These are phyloP conservation scores for Xerocomellus chrysenteron DNA, from an alignment of 768 basidiomycete genomes.

Conservation along the genomic window DNA sequence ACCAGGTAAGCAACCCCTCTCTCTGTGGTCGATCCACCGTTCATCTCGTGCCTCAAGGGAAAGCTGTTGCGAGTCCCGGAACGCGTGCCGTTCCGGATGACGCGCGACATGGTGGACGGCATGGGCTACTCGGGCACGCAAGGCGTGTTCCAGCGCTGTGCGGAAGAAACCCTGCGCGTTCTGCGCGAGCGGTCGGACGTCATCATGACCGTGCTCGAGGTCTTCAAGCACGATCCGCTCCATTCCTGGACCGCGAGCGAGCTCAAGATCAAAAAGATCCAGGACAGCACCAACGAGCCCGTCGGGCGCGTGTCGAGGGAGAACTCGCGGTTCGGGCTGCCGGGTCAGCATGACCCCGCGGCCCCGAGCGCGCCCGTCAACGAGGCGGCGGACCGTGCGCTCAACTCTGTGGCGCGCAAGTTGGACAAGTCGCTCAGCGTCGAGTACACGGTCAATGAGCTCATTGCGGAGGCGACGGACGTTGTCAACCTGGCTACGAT, in stretches of 20 bases:
- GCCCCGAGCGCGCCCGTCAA: constrained; percentile 58
- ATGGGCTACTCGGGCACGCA: constrained; percentile 88
- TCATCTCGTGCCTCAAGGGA: constrained; percentile 52
- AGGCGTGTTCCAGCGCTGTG: constrained; percentile 93
- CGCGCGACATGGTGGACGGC: constrained; percentile 90
- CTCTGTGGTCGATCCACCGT: not conserved
- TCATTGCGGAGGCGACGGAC: constrained; percentile 88
- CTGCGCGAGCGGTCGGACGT: constrained; percentile 81
- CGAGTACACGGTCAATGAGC: constrained; percentile 90
- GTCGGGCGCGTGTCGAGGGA: constrained; percentile 23
- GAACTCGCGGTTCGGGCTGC: constrained; percentile 40
- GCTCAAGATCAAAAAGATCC: constrained; percentile 65
- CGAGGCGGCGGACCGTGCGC: constrained; percentile 88
- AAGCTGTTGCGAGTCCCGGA: constrained; percentile 78
- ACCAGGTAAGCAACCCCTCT: constrained; percentile 55
- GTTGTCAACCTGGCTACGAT: constrained; percentile 73
- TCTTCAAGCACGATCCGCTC: constrained; percentile 95
- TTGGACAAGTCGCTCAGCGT: constrained; percentile 84
- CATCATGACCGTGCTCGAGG: constrained; percentile 93
- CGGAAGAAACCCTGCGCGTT: constrained; percentile 92
- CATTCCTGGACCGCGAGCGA: constrained; percentile 89
- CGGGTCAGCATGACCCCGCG: constrained; percentile 46
- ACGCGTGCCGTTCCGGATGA: constrained; percentile 92
- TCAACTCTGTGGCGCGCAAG: constrained; percentile 78
- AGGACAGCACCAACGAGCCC: constrained; percentile 39